Percentiles rank a stretch among this genome's conserved stretches.
Evolutionary conservation across 2,329 filamentous ascomycete genomes (phyloP).

Genomic region (Ceratocystis diversiconidia): DNA sequence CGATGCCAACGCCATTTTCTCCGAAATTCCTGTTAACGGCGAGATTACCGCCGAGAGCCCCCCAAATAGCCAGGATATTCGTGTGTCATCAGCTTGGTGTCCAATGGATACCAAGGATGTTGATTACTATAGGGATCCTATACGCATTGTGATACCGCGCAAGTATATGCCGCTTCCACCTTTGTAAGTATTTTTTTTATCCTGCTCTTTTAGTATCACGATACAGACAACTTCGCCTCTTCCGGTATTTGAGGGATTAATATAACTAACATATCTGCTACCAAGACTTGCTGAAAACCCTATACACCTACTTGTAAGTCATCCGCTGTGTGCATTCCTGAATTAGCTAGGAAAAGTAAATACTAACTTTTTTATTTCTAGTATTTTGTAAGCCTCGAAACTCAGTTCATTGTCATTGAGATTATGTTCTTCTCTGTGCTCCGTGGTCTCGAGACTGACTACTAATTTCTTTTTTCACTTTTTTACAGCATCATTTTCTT

Average conservation of each 20-base stretch:
- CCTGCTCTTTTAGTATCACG: not conserved
- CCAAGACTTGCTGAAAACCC: constrained; percentile 49
- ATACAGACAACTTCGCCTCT: not conserved
- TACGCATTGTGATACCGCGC: constrained; percentile 42
- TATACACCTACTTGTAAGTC: constrained; percentile 55
- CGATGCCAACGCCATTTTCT: constrained; percentile 50
- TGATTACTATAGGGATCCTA: constrained; percentile 56
- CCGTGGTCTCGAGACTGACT: no score
- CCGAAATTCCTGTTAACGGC: constrained; percentile 22
- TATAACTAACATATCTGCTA: not conserved
- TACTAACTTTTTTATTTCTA: constrained; percentile 22
- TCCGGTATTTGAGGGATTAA: not conserved
- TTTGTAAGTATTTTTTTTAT: constrained; percentile 24
- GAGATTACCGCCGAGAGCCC: constrained; percentile 16
- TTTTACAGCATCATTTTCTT: constrained; percentile 44
- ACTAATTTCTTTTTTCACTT: not conserved
- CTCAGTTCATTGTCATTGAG: not conserved
- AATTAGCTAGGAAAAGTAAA: not conserved
- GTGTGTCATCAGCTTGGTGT: constrained; percentile 15
- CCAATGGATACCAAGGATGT: constrained; percentile 10
- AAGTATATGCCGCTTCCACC: constrained; percentile 35
- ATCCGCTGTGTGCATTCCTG: not conserved
- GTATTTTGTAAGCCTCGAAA: constrained; percentile 33
- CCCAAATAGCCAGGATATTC: constrained; percentile 14
- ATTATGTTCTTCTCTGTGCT: no score